Conservation (phyloP, 208 protist genomes). For the Trypanosoma congolense region DNA sequence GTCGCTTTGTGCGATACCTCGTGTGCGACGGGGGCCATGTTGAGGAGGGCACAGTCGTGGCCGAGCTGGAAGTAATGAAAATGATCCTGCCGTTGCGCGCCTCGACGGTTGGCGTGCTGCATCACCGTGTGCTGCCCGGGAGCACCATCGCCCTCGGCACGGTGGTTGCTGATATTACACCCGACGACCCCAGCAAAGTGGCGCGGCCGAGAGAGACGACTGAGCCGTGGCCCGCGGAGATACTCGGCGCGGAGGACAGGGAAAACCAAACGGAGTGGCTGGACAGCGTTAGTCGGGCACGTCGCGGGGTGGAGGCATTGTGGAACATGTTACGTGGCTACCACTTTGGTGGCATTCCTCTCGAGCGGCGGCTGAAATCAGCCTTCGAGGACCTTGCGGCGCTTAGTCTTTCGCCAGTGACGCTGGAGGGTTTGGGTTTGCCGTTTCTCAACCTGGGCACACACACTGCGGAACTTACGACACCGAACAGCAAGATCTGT, state of each 20-base stretch:
- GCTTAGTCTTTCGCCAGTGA: slow-evolving; percentile 61
- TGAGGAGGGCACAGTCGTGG: slow-evolving; percentile 79
- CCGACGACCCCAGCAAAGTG: slow-evolving; percentile 91
- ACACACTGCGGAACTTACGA: slow-evolving; percentile 18
- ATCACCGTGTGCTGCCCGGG: slow-evolving; percentile 77
- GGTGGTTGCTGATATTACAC: slow-evolving; percentile 88
- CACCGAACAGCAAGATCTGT: slow-evolving; percentile 60
- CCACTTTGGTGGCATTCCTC: slow-evolving; percentile 49
- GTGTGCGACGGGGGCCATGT: slow-evolving; percentile 91
- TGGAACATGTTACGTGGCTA: slow-evolving; percentile 71
- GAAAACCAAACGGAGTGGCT: slow-evolving; percentile 52
- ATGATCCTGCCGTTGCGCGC: slow-evolving; percentile 94
- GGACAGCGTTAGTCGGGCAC: slow-evolving; percentile 52
- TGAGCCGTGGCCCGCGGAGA: slow-evolving; percentile 57
- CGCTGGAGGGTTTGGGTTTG: slow-evolving; percentile 41
- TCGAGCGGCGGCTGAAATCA: slow-evolving; percentile 41
- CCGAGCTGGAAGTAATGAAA: slow-evolving; percentile 99
- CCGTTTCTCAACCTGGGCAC: slow-evolving; percentile 29
- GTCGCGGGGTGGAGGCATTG: slow-evolving; percentile 57
- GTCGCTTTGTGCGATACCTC: slow-evolving; percentile 95
- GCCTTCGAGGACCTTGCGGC: slow-evolving; percentile 64
- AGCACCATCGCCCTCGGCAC: slow-evolving; percentile 91
- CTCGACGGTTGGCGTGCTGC: slow-evolving; percentile 68
- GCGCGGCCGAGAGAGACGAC: slow-evolving; percentile 42
- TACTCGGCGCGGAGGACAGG: slow-evolving; percentile 22